These are phyloP conservation scores for Euphorbia celastroides DNA, from an alignment of 441 rosid species.

Conservation along the genomic window DNA sequence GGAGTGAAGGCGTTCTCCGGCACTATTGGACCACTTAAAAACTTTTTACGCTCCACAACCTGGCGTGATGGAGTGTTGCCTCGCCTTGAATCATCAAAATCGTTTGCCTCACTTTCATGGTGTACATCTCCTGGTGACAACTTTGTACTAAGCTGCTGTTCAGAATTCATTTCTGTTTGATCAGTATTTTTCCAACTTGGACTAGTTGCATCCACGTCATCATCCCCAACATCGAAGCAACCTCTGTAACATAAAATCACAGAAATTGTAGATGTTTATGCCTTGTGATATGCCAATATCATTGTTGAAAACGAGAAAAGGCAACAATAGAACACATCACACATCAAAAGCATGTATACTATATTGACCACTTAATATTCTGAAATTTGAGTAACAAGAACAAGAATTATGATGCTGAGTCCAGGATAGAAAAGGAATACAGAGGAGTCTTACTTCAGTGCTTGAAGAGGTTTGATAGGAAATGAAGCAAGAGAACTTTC, in stretches of 20 bases:
- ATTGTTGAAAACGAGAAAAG: not conserved
- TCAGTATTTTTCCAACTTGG: conserved; percentile 46
- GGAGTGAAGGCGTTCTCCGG: conserved; percentile 54
- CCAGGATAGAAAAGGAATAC: not conserved
- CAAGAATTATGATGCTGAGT: not conserved
- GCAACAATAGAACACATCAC: not conserved
- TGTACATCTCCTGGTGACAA: conserved; percentile 34
- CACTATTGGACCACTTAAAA: conserved; percentile 62
- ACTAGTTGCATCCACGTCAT: conserved; percentile 52
- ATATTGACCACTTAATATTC: not conserved
- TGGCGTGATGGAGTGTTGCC: conserved; percentile 42
- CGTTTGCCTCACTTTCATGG: conserved; percentile 39
- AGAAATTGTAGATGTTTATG: not conserved
- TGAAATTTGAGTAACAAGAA: not conserved
- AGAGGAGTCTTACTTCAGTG: conserved; percentile 53
- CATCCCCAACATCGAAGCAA: conserved; percentile 83
- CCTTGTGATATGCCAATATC: not conserved
- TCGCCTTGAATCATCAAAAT: conserved; percentile 36
- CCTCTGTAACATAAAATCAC: conserved; percentile 48
- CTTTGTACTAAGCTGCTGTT: conserved; percentile 35
- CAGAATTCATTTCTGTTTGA: conserved; percentile 31
- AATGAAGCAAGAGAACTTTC: conserved; percentile 72
- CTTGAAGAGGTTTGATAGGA: conserved; percentile 85
- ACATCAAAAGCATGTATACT: too few species aligned
- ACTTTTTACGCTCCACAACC: conserved; percentile 43